Evolutionary conservation across 495 filamentous ascomycete genomes (phyloP), one percentile per base, ranked within the genome.

Genomic region (Penicillium mononematosum): DNA sequence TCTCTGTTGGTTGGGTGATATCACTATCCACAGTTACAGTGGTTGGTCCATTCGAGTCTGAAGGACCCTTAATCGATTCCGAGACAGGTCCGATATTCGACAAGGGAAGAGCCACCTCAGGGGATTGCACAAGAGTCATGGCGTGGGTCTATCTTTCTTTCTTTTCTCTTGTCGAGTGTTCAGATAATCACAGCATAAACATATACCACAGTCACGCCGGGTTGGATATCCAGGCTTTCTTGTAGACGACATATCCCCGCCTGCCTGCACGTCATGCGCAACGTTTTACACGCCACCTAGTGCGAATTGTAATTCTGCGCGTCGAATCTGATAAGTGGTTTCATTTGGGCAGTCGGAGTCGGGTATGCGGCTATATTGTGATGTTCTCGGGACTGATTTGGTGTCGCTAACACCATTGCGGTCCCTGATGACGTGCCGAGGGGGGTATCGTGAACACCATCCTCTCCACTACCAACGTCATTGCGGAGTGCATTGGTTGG

Each of bases 391-490:
- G 34, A 46, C n/a, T 55, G 59, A 65, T 63, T 68, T 53, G 65
- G 25, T 41, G 48, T 53, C 20, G 45, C 53, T 67, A 56, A 59
- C 63, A 59, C 50, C 65, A 68, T 66, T 44, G 45, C 17, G 25
- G 31, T 41, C 12, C 8, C 10, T 27, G 63, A 68, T 68, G 55
- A 50, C 60, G 67, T 63, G 47, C 61, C 44, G 55, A 16, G 55
- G 27, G 17, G 55, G n/a, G 55, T 67, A 42, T 51, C 63, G 36
- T 8, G 36, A 39, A 39, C 36, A 68, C 48, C 65, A 68, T 68
- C 32, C 34, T 44, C 63, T 52, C 65, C 65, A 61, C 65, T 62
- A 31, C 5, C 55, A 45, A 59, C 65, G 65, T 63, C 51, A 66
- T 66, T 57, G 46, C 49, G 53, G 61, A 56, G 58, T n/a, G 7